Percentiles rank a stretch among this genome's conserved stretches.
Evolutionary conservation across 2,329 filamentous ascomycete species (phyloP).

Genomic region (Alternaria novae-zelandiae): DNA sequence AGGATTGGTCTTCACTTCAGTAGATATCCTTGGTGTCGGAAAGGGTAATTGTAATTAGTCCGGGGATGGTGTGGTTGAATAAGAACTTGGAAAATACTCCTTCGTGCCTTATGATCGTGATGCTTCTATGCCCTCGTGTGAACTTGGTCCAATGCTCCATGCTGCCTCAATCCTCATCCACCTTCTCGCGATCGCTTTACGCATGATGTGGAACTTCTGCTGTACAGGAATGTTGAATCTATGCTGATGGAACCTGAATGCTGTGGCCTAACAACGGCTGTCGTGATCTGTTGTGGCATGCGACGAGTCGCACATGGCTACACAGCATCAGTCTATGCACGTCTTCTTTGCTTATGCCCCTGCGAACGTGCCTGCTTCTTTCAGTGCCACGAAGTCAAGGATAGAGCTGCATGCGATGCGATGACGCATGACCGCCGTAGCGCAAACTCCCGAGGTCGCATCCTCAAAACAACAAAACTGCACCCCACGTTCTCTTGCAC

Average conservation of each 20-base stretch:
- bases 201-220: too few relatives aligned
- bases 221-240: too few relatives aligned
- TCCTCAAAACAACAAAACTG: background rate
- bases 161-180: too few relatives aligned
- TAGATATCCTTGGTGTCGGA: constrained; percentile 35
- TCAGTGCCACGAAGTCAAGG: background rate
- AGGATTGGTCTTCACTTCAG: constrained; percentile 27
- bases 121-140: background rate
- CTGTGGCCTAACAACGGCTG: accelerated
- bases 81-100: constrained; percentile 28
- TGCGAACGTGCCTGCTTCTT: background rate
- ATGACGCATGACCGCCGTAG: background rate
- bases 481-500: background rate
- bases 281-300: background rate
- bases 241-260: accelerated
- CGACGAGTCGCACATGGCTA: background rate
- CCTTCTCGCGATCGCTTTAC: too few relatives aligned
- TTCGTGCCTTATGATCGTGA: constrained; percentile 4
- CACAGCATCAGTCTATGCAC: background rate
- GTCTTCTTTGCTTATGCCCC: background rate
- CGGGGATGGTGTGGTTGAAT: constrained; percentile 24
- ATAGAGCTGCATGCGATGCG: background rate
- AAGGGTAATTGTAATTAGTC: constrained; percentile 41
- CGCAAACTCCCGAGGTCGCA: background rate
- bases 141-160: background rate